Conservation (phyloP, 116 monocot species). For the Iris pallida region DNA sequence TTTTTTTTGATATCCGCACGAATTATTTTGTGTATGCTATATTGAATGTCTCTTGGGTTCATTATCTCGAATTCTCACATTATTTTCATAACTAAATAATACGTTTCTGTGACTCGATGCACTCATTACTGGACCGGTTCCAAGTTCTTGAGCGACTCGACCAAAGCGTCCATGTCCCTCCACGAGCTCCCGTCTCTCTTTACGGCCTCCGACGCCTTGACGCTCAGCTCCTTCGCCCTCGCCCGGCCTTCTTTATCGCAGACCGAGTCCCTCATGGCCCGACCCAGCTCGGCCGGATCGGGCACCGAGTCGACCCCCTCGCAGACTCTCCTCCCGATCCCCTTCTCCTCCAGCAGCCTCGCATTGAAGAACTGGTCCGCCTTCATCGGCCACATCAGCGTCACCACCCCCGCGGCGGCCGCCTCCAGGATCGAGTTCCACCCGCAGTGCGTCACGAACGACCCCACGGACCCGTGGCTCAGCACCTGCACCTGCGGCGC, state of each 20-base stretch:
- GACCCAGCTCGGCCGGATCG: slow-evolving; percentile 16
- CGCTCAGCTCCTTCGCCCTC: slow-evolving; percentile 10
- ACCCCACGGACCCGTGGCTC: slow-evolving; percentile 29
- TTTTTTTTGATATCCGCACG: too few relatives aligned
- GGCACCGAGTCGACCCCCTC: slow-evolving; percentile 11
- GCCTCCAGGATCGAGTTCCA: slow-evolving; percentile 51
- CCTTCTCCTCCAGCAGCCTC: slow-evolving; percentile 26
- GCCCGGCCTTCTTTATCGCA: slow-evolving; percentile 5
- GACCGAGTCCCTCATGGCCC: slow-evolving; percentile 6
- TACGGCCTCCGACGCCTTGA: slow-evolving; percentile 9
- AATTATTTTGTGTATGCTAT: too few relatives aligned
- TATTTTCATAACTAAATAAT: too few relatives aligned
- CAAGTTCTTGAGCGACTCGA: background rate
- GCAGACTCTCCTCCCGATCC: slow-evolving; percentile 11
- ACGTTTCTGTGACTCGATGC: too few relatives aligned
- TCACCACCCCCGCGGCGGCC: slow-evolving; percentile 29
- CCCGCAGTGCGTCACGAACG: slow-evolving; percentile 51
- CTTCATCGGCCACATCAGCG: slow-evolving; percentile 41
- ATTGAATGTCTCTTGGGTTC: too few relatives aligned
- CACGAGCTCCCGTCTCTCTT: slow-evolving; percentile 26
- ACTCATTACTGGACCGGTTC: too few relatives aligned
- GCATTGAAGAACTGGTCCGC: slow-evolving; percentile 39
- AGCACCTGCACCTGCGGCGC: slow-evolving; percentile 35
- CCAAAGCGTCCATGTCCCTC: background rate
- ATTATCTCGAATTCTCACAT: too few relatives aligned